Evolutionary conservation across 805 yeast species (phyloP).

Genomic region (Priceomyces medius): DNA sequence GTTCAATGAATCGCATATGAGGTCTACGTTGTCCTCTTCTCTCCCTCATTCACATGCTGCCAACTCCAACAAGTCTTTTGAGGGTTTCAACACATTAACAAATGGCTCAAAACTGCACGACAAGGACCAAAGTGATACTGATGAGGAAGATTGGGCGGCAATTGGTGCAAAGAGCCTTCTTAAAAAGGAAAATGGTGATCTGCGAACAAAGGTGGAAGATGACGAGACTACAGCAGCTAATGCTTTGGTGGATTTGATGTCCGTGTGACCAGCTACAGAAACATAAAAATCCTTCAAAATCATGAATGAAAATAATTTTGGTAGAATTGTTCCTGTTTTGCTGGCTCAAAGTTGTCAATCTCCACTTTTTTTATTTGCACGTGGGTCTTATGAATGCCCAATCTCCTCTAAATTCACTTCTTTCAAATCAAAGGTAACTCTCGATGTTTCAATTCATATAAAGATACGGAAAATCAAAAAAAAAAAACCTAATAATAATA

Average conservation of each 20-base stretch:
- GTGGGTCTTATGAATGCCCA: too few species aligned
- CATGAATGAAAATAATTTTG: too few species aligned
- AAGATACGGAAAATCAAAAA: not conserved
- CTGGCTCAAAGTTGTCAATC: too few species aligned
- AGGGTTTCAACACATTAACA: not conserved
- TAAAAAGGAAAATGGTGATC: conserved; percentile 10
- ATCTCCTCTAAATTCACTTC: too few species aligned
- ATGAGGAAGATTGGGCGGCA: conserved; percentile 95
- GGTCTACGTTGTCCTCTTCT: conserved; percentile 26
- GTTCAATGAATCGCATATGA: conserved; percentile 39
- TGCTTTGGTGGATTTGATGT: conserved; percentile 62
- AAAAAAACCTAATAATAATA: not conserved
- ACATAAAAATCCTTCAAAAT: too few species aligned
- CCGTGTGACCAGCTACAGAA: too few species aligned
- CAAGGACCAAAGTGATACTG: conserved; percentile 61
- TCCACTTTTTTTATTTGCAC: too few species aligned
- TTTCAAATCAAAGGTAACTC: too few species aligned
- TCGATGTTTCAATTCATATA: not conserved
- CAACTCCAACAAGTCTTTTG: conserved; percentile 3
- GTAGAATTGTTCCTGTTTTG: too few species aligned
- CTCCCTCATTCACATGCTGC: conserved; percentile 12
- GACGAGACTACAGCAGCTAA: conserved; percentile 58
- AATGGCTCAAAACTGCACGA: not conserved
- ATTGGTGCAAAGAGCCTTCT: conserved; percentile 77
- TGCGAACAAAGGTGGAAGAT: conserved; percentile 16